phyloP scores from a whole-genome alignment of 108 stramenopile genomes.

The Fistulifera pelliculosa region DNA sequence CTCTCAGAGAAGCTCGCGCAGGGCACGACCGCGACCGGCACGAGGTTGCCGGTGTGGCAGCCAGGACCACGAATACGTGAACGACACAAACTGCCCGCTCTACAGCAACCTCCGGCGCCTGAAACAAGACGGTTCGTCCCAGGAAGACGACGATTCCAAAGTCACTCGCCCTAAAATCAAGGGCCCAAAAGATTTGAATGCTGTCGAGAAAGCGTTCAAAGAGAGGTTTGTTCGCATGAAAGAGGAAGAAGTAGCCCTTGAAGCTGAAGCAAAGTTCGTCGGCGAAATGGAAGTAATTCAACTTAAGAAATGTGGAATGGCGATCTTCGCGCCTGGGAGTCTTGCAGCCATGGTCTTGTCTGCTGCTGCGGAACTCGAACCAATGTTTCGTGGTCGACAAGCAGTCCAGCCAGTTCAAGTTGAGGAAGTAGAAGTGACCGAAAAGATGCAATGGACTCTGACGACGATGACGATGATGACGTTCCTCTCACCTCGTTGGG shows the following conservation, averaged over 20 bases:
- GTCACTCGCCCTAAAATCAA: background rate
- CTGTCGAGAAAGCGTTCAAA: slow-evolving; percentile 55
- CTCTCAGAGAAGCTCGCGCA: slow-evolving; percentile 39
- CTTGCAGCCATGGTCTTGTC: slow-evolving; percentile 61
- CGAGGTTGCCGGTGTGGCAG: slow-evolving; percentile 61
- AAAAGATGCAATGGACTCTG: slow-evolving; percentile 32
- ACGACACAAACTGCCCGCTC: slow-evolving; percentile 53
- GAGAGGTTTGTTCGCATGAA: slow-evolving; percentile 45
- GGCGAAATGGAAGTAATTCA: slow-evolving; percentile 70
- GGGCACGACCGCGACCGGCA: slow-evolving; percentile 40
- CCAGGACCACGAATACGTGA: slow-evolving; percentile 50
- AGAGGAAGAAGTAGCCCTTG: slow-evolving; percentile 26
- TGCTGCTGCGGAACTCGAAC: slow-evolving; percentile 32
- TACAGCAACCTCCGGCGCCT: slow-evolving; percentile 45
- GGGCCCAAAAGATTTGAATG: slow-evolving; percentile 23
- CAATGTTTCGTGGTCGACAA: slow-evolving; percentile 13
- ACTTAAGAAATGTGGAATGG: slow-evolving; percentile 33
- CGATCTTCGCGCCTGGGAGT: slow-evolving; percentile 50
- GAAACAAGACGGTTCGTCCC: slow-evolving; percentile 14
- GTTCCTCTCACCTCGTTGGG: slow-evolving; percentile 31
- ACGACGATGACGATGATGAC: slow-evolving; percentile 44
- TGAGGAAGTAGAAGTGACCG: background rate
- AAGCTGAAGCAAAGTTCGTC: slow-evolving; percentile 60
- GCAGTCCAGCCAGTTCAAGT: background rate
- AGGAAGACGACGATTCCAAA: slow-evolving; percentile 4